These are phyloP conservation scores for Arachnomyces sp. DNA, from an alignment of 2,329 filamentous ascomycete genomes.

Conservation along the genomic window DNA sequence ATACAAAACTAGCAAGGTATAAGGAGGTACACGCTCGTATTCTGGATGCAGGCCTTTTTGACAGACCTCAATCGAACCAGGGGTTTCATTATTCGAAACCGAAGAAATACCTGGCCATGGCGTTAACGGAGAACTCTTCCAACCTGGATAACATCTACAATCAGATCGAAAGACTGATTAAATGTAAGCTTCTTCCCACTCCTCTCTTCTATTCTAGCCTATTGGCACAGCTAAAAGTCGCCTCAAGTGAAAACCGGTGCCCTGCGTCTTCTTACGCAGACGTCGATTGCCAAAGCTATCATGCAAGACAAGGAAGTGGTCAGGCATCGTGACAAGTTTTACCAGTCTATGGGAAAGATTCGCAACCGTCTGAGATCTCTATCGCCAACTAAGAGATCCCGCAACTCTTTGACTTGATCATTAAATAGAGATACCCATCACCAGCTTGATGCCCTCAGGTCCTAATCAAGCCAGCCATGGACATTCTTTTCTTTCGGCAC, in stretches of 20 bases:
- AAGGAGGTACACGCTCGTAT: not conserved
- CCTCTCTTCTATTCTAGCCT: not conserved
- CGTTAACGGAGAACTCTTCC: no score
- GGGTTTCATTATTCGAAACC: no score
- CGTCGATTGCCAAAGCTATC: conserved; percentile 1
- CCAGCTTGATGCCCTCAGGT: no score
- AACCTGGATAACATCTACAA: no score
- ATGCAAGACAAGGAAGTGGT: conserved; percentile 2
- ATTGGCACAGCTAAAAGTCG: not conserved
- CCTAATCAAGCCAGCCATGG: no score
- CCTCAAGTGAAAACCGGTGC: conserved; percentile 1
- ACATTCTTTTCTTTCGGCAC: no score
- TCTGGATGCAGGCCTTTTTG: not conserved
- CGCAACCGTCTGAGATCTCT: conserved; percentile 5
- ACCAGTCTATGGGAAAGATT: conserved; percentile 7
- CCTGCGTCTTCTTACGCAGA: not conserved
- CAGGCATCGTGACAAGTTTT: not conserved
- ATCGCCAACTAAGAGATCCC: not conserved
- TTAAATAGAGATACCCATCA: no score
- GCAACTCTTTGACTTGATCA: not conserved
- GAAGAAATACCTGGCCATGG: no score
- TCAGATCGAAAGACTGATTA: no score
- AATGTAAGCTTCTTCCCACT: no score
- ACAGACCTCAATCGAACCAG: no score
- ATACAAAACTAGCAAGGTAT: not conserved